A percentile compares a stretch with the other conserved stretches of the same genome.
Evolutionary conservation across 1,139 yeast genomes (phyloP).

Genomic region (Geotrichum carabidarum): DNA sequence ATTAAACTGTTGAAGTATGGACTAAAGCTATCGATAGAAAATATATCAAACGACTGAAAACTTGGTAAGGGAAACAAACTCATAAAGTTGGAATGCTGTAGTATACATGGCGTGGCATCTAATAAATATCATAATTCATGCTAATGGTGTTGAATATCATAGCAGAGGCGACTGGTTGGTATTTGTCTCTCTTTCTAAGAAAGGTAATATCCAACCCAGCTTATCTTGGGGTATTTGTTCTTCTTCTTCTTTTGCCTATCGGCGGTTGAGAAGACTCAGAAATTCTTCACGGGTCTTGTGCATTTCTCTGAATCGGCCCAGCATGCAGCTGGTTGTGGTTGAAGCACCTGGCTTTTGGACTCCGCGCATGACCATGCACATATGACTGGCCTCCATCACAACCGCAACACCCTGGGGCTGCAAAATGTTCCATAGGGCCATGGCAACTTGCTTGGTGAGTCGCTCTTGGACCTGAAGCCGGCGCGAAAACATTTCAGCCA

Average conservation of each 20-base stretch:
- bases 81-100: not conserved
- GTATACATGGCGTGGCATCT: not conserved
- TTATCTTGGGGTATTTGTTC: not conserved
- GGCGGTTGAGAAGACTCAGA: slow-evolving; percentile 53
- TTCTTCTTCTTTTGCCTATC: not conserved
- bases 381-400: slow-evolving; percentile 94
- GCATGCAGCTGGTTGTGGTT: slow-evolving; percentile 94
- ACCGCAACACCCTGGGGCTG: slow-evolving; percentile 97
- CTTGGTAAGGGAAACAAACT: not conserved
- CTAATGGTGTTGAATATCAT: slow-evolving; percentile 7
- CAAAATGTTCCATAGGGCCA: slow-evolving; percentile 85
- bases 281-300: slow-evolving; percentile 97
- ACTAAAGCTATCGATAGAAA: slow-evolving; percentile 2
- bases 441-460: slow-evolving; percentile 92
- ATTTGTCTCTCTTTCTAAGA: not conserved
- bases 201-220: not conserved
- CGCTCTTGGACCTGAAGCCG: slow-evolving; percentile 96
- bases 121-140: slow-evolving; percentile 10
- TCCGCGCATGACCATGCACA: slow-evolving; percentile 99
- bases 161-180: not conserved
- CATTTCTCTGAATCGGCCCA: slow-evolving; percentile 88
- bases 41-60: not conserved
- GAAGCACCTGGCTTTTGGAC: slow-evolving; percentile 92
- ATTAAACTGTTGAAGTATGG: slow-evolving; percentile 10
- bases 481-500: slow-evolving; percentile 95